Evolutionary conservation across 805 yeast species (phyloP), one percentile per base, ranked within the genome.

Genomic region (Helenozyma rhizophorensis): DNA sequence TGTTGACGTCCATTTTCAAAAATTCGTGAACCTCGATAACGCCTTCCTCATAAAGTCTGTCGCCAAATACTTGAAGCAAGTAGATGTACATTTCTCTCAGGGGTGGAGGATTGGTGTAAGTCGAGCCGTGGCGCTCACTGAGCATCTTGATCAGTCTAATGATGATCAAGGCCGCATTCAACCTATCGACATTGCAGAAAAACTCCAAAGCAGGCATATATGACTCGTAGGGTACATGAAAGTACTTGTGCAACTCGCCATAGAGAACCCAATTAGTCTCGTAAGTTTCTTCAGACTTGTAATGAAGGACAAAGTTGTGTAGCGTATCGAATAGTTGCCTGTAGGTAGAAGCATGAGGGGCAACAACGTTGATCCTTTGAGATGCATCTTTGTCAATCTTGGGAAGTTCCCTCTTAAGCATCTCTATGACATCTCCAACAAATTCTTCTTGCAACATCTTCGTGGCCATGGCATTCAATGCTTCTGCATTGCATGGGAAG

Each of bases 41-140:
- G 0, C 90, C 93, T 6, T 78, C 79, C 36, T 72, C 77, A 43
- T 78, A 83, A 21, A 68, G 56, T 32, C 62, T 60, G 30, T 67
- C 65, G 1, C 87, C 83, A 57, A 82, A 82, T 29, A 72, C 72
- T 32, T 70, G 63, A 50, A 84, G 78, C 15, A 83, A 53, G 42
- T 72, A 72, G 34, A 69, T 54, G 46, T 83, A 85, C 54, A 82
- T 73, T 14, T 76, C 79, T 13, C 40, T 30, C 43, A 35, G 44
- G 2, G 51, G 51, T 2, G 51, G 47, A 6, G 17, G 21, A 24
- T 42, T 39, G 14, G 29, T 25, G 30, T 41, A 36, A 12, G 44
- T 39, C 22, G 45, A 37, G 9, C 76, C 77, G 25, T 72, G 74
- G 13, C 70, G 62, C 50, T 76, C 77, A 45, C 76, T 72, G 21